Percentiles rank a stretch among this genome's conserved stretches.
phyloP scores from a whole-genome alignment of 1,284 basidiomycete genomes.

The Puccinia novopanici region DNA sequence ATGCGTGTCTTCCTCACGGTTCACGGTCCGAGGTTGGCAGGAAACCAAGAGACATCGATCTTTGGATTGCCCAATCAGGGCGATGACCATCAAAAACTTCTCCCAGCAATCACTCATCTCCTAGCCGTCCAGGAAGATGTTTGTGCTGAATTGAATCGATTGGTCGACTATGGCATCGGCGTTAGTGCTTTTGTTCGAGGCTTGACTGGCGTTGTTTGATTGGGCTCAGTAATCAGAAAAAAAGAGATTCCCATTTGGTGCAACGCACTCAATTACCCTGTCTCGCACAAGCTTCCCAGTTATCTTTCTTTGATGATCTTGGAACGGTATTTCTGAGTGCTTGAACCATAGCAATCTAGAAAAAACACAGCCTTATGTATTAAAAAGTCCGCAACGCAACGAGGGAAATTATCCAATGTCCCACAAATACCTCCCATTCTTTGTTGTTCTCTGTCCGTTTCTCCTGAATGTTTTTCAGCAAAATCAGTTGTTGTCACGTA shows the following conservation, averaged over 20 bases:
- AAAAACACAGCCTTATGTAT: too few species aligned
- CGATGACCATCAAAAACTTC: constrained; percentile 22
- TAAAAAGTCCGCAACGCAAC: too few species aligned
- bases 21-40: constrained; percentile 74
- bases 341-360: not conserved
- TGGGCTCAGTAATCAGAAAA: too few species aligned
- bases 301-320: not conserved
- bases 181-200: constrained; percentile 49
- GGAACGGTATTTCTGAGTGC: not conserved
- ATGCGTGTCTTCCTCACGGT: constrained; percentile 79
- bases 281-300: not conserved
- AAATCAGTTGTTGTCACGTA: too few species aligned
- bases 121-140: constrained; percentile 35
- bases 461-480: too few species aligned
- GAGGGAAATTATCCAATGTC: too few species aligned
- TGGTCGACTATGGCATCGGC: constrained; percentile 48
- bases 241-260: not conserved
- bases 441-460: too few species aligned
- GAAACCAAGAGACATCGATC: not conserved
- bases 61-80: constrained; percentile 12
- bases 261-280: not conserved
- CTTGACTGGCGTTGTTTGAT: constrained; percentile 42
- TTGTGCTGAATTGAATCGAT: constrained; percentile 29
- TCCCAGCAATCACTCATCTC: constrained; percentile 1
- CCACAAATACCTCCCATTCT: too few species aligned